Evolutionary conservation across 345 rosid genomes (phyloP), one percentile per base, ranked within the genome.

Genomic region (Melastoma malabathricum): DNA sequence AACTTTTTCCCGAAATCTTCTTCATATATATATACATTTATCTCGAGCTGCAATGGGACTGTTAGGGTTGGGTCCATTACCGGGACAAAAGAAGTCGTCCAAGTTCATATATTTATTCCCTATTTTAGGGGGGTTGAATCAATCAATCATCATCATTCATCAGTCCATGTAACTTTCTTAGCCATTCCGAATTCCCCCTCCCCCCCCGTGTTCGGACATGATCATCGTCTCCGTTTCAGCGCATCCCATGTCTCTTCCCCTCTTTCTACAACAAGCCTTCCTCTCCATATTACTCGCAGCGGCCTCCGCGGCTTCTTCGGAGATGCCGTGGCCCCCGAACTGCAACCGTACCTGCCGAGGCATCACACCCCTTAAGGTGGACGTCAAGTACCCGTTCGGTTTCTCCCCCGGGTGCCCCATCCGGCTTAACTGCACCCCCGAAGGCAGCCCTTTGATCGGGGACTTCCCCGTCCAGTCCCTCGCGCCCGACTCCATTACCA

Each of bases 351-450:
- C 69, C 9, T 82, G 97, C 29, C 61, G 71, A 16, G 1, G 10
- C 53, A 44, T 44, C 47, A 17, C 1, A 17, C 17, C 6, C 15
- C 31, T 13, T 15, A 18, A 51, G 0, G 44, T 18, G 17, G 41
- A 55, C 0, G 56, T 75, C 0, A 48, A 41, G 0, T 82, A 72
- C 47, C 97, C 97, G 2, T 84, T 88, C 34, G 94, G 97, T 6
- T 77, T 77, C 69, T 68, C 88, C n/a, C 13, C 66, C 0, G 71
- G 54, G 8, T 82, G 74, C 59, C 69, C 60, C 2, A 82, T 88
- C 63, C 78, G 7, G 23, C 68, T 83, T 20, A 68, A 63, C 31
- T 86, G 92, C 65, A 60, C 71, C 43, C 0, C 52, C 6, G 16
- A 43, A 1, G 72, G 68, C 23, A 19, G 50, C 0, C 51, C 64